Evolutionary conservation across 2,329 filamentous ascomycete species (phyloP), one percentile per base, ranked within the genome.

Genomic region (Epichloe hybrida): DNA sequence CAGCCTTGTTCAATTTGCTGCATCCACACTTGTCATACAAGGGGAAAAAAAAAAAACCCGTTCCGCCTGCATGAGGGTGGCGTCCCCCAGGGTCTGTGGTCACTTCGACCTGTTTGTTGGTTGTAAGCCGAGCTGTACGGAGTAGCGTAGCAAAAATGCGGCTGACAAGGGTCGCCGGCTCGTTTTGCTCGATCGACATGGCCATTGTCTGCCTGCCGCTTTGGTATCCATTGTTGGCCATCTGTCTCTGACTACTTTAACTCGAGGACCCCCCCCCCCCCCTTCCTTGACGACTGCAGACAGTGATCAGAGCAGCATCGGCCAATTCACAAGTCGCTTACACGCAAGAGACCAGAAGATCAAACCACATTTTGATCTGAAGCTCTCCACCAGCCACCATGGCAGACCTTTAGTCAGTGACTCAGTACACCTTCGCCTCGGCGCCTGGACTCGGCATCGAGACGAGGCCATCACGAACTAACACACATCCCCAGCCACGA

Each of bases 361-460:
- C 20, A 34, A 11, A 21, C 11, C 37, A 23, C 17, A n/a, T 15
- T 12, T 35, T 20, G 12, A 34, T 48, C 27, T 23, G 27, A 40
- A 44, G 34, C 37, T 12, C 38, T 44, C 40, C 31, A 31, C 35
- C 15, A 41, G 40, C 54, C 56, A 49, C 44, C 36, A 61, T 62
- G 59, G 56, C 57, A 45, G 56, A 58, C 49, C 51, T 57, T 21
- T 47, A 54, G 58, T 61, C 35, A 44, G 27, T 31, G 27, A 31
- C 27, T 11, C 27, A 31, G 55, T 55, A 21, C 44, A 46, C 21
- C 34, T 41, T 37, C 31, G 7, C 17, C 12, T 15, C 20, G 9
- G 11, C 7, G 8, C 2, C 17, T 23, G 13, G 4, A 40, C 34
- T 35, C 17, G 20, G 21, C 13, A 27, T 15, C 13, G 3, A 34